A percentile compares a stretch with the other conserved stretches of the same genome.
These are phyloP conservation scores for Barbarea vulgaris DNA, from an alignment of 345 rosid species.

Conservation along the genomic window DNA sequence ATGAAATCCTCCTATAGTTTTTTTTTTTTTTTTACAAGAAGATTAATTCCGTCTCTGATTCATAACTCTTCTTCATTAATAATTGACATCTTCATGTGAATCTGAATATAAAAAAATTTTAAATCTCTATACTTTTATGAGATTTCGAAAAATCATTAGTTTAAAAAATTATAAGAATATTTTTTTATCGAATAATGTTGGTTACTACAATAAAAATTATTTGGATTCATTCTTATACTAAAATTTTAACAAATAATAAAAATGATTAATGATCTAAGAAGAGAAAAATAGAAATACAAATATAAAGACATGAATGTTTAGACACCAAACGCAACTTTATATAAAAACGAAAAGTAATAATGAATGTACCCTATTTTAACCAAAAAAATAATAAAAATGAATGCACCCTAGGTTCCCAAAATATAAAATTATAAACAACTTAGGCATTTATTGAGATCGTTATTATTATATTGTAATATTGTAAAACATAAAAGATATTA, in stretches of 20 bases:
- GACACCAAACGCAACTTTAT: neutral
- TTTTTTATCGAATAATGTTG: too few relatives aligned
- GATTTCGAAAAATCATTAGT: neutral
- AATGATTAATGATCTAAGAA: neutral
- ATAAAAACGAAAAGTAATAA: neutral
- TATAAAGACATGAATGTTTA: neutral
- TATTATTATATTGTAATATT: neutral
- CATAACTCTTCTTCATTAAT: neutral
- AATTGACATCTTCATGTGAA: neutral
- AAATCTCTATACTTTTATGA: too few relatives aligned
- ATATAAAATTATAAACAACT: neutral
- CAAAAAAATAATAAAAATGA: neutral
- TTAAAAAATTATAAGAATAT: too few relatives aligned
- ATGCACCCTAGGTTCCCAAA: neutral
- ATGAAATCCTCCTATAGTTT: neutral
- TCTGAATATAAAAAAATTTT: too few relatives aligned
- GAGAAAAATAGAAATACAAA: neutral
- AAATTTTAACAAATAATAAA: neutral
- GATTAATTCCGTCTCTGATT: neutral
- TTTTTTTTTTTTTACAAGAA: too few relatives aligned
- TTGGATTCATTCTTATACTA: neutral
- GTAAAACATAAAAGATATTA: slow-evolving; percentile 8
- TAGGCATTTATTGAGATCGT: neutral
- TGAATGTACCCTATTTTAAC: neutral
- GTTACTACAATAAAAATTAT: neutral